A percentile compares a stretch with the other conserved stretches of the same genome.
Evolutionary conservation across 495 filamentous ascomycete genomes (phyloP).

Genomic region (Pyrenula massariospora): DNA sequence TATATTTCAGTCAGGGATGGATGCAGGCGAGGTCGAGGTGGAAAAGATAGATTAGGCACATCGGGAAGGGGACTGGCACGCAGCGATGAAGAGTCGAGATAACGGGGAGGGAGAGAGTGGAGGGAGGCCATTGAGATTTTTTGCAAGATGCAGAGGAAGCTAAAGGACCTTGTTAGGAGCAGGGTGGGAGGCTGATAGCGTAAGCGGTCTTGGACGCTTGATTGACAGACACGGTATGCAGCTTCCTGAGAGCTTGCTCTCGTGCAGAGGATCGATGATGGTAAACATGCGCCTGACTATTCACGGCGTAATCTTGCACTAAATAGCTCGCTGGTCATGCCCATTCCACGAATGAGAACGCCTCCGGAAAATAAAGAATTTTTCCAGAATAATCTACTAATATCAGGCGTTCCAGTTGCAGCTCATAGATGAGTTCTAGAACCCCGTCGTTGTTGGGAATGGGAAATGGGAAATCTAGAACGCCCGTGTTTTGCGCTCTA

Average conservation of each 20-base stretch:
- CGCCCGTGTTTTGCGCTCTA: neutral
- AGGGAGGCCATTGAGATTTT: conserved; percentile 48
- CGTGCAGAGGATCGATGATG: too few species aligned
- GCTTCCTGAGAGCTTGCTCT: too few species aligned
- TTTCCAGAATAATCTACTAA: too few species aligned
- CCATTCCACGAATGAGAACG: too few species aligned
- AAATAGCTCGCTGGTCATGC: too few species aligned
- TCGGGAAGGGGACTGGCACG: conserved; percentile 31
- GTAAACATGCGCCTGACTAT: too few species aligned
- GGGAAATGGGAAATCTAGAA: neutral
- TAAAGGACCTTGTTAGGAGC: conserved; percentile 31
- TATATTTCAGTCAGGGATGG: conserved; percentile 19
- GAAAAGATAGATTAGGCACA: conserved; percentile 18
- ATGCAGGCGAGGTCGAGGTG: conserved; percentile 2
- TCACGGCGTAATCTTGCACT: too few species aligned
- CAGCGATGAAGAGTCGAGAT: conserved; percentile 35
- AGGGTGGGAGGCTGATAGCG: neutral
- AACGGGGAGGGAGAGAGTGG: conserved; percentile 38
- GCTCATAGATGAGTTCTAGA: too few species aligned
- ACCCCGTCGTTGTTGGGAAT: neutral
- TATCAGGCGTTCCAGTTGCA: too few species aligned
- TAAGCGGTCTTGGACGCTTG: too few species aligned
- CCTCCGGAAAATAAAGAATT: too few species aligned
- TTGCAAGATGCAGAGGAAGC: conserved; percentile 42
- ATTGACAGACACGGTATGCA: too few species aligned